A percentile compares a stretch with the other conserved stretches of the same genome.
Evolutionary conservation across 2,329 filamentous ascomycete genomes (phyloP).

Genomic region (Trichophyton verrucosum): DNA sequence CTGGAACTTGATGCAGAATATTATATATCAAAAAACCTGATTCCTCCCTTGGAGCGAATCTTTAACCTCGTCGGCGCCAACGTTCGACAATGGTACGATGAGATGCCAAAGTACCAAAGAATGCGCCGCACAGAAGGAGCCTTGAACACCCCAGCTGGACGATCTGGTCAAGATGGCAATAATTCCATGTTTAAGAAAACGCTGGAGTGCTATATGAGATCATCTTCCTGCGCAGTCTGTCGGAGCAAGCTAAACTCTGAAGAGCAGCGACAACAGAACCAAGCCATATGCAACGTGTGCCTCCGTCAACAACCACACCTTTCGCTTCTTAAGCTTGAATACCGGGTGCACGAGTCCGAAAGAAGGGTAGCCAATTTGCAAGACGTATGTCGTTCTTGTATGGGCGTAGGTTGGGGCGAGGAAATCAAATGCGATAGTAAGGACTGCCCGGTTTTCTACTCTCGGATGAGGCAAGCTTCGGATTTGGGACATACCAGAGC

Average conservation of each 20-base stretch:
- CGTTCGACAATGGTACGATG: slow-evolving; percentile 82
- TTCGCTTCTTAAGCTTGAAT: slow-evolving; percentile 53
- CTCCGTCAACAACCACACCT: slow-evolving; percentile 31
- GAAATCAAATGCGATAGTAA: slow-evolving; percentile 77
- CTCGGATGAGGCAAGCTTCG: slow-evolving; percentile 27
- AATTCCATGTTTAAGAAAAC: slow-evolving; percentile 45
- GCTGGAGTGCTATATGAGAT: slow-evolving; percentile 86
- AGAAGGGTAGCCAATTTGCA: slow-evolving; percentile 51
- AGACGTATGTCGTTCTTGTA: slow-evolving; percentile 67
- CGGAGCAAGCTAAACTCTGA: slow-evolving; percentile 41
- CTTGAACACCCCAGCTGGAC: not conserved
- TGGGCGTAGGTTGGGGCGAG: slow-evolving; percentile 58
- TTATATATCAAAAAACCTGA: slow-evolving; percentile 91
- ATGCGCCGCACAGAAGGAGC: slow-evolving; percentile 49
- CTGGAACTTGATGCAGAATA: slow-evolving; percentile 84
- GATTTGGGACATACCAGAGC: slow-evolving; percentile 27
- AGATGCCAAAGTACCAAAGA: slow-evolving; percentile 84
- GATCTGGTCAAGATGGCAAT: slow-evolving; percentile 5
- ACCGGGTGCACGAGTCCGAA: slow-evolving; percentile 51
- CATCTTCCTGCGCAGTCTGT: slow-evolving; percentile 68
- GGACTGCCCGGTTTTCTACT: slow-evolving; percentile 87
- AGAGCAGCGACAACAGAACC: slow-evolving; percentile 17
- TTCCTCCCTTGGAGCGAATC: slow-evolving; percentile 87
- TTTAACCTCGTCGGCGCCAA: slow-evolving; percentile 94
- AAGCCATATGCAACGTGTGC: slow-evolving; percentile 31